phyloP scores from a whole-genome alignment of 192 early-diverging fungal species.

The Allomyces macrogynus region DNA sequence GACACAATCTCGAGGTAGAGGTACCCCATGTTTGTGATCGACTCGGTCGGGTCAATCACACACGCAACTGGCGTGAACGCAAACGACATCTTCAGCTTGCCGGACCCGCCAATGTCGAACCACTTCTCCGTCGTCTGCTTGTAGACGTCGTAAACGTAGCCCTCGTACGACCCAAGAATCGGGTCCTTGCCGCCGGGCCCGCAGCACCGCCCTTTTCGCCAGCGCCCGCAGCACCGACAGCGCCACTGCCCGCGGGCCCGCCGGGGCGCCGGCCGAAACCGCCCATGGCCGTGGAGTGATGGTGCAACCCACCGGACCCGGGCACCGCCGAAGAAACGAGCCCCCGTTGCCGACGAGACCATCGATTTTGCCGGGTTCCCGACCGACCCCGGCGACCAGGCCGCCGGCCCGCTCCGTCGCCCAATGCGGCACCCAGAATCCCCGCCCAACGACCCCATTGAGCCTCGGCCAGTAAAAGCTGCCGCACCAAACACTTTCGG shows the following conservation, averaged over 20 bases:
- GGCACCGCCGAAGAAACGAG: no score
- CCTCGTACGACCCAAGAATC: background rate
- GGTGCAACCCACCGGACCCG: no score
- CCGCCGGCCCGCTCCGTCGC: no score
- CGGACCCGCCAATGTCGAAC: background rate
- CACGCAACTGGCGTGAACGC: slow-evolving; percentile 23
- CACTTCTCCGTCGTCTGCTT: background rate
- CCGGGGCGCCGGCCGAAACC: background rate
- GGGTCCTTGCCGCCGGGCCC: background rate
- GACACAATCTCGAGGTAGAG: slow-evolving; percentile 35
- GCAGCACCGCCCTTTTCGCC: background rate
- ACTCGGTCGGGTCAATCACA: slow-evolving; percentile 17
- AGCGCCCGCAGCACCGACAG: no score
- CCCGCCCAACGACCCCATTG: slow-evolving; percentile 1
- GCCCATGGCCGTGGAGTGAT: background rate
- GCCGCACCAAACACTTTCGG: slow-evolving; percentile 10
- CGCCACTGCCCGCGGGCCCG: background rate
- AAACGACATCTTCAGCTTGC: slow-evolving; percentile 4
- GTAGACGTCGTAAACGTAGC: background rate
- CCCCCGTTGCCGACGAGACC: background rate
- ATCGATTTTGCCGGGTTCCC: background rate
- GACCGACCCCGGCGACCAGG: no score
- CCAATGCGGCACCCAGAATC: background rate
- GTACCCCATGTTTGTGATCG: slow-evolving; percentile 37
- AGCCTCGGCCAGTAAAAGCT: slow-evolving; percentile 4